Evolutionary conservation across 83 land plant genomes (phyloP), one percentile per base, ranked within the genome.

Genomic region (Picea engelmannii): DNA sequence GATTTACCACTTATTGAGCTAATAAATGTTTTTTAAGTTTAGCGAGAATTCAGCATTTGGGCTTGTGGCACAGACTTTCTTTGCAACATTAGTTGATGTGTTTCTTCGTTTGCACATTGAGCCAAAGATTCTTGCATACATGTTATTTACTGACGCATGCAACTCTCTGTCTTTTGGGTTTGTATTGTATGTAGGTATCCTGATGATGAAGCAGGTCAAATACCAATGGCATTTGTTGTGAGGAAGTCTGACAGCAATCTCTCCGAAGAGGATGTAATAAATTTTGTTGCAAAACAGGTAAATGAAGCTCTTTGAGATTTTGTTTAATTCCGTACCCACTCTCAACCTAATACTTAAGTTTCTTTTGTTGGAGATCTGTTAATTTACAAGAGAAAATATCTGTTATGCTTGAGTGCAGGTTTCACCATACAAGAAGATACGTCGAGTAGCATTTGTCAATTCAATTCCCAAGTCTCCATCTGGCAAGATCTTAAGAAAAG

Each of bases 141-240:
- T 55, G 59, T 3, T 55, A 55, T 12, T 55, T 55, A 13, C 13
- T 55, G 3, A 55, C 13, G 16, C 59, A 55, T 55, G 59, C 3
- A 55, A 55, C 59, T 55, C 59, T 55, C 4, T 13, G 9, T 12
- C 59, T 55, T 55, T 4, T 13, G 59, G 16, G 59, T 55, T 12
- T 55, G 59, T 55, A 2, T 76, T 38, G 65, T n/a, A n/a, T 38
- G 65, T 86, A 94, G 98, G 83, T 92, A 85, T 78, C 98, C 96
- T 71, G 93, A 95, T 87, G 92, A 94, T 35, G 92, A 89, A 83
- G 96, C 96, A 23, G 96, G 98, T 11, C 83, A 95, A 76, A 83
- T 95, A 67, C 98, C 98, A 13, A 89, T 93, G 90, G 96, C 95
- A 23, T 93, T 74, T 84, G 80, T 95, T 15, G 98, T 95, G 17